Evolutionary conservation across 768 basidiomycete species (phyloP), one percentile per base, ranked within the genome.

Genomic region (Auricularia heimuer): DNA sequence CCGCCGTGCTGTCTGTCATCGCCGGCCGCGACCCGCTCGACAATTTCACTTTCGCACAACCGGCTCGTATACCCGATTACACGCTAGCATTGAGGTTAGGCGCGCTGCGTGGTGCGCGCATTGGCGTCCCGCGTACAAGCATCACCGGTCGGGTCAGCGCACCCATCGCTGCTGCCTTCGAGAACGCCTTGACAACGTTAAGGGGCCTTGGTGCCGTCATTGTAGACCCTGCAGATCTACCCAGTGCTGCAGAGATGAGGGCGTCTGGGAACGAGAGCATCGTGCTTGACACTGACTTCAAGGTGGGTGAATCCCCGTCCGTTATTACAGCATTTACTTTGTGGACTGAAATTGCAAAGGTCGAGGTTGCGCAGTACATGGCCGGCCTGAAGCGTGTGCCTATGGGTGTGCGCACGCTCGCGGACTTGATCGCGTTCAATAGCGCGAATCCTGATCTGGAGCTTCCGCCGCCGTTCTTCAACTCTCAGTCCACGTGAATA

Each of bases 191-290:
- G 24, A 74, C 74, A 37, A 70, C 74, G 21, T 70, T 82, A 24
- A 69, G 73, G 1, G 65, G 66, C 2, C 73, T 81, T 3, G 82
- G 81, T 16, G 81, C 81, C 4, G 75, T 80, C 1, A 75, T 89
- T 3, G 77, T 88, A 6, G 86, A 89, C 69, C 84, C 85, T 0
- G 83, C 85, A 1, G 83, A 87, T 65, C 73, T 88, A 2, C 68
- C 44, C 64, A 77, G 79, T 0, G 67, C 70, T 1, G 75, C 76
- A 12, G 80, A 76, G 62, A 70, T 71, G 7, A n/a, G 11, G 29
- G 39, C 16, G 39, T 36, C 37, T 16, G 34, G 62, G 36, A 39
- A 34, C 35, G 34, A 63, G 34, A 36, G 24, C 34, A 51, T 42
- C 63, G 21, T 64, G 51, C 63, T 64, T 54, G 14, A 51, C 63